These are phyloP conservation scores for Hyphopichia wangnamkhiaoensis DNA, from an alignment of 1,139 yeast genomes.

Conservation along the genomic window DNA sequence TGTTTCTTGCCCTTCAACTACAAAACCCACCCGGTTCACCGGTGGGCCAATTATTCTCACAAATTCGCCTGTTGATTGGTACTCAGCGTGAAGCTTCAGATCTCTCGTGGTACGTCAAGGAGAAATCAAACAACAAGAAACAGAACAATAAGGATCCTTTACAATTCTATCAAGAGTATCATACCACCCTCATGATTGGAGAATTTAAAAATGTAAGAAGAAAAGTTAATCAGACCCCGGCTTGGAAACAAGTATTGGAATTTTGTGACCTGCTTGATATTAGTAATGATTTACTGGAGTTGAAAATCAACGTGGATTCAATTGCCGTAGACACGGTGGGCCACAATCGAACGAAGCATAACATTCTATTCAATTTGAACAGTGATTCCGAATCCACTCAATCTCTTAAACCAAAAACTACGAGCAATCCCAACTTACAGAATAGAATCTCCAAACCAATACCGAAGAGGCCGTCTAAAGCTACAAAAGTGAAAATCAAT, in stretches of 20 bases:
- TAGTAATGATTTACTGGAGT: neutral
- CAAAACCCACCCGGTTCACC: neutral
- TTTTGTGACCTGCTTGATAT: neutral
- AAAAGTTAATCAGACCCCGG: neutral
- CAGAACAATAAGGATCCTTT: neutral
- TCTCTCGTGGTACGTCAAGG: neutral
- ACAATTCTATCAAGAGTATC: conserved; percentile 7
- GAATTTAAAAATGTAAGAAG: conserved; percentile 5
- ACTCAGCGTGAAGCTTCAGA: neutral
- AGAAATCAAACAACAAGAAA: neutral
- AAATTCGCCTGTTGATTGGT: neutral
- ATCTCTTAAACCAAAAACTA: neutral
- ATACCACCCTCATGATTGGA: conserved; percentile 8
- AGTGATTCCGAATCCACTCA: neutral
- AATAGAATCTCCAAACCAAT: too few relatives aligned
- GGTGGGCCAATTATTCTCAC: neutral
- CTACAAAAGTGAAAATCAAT: too few relatives aligned
- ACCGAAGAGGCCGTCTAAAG: too few relatives aligned
- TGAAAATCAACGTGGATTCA: conserved; percentile 1
- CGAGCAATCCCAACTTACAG: neutral
- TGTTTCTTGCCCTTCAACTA: conserved; percentile 1
- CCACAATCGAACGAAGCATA: conserved; percentile 3
- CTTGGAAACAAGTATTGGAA: neutral
- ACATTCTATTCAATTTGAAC: too few relatives aligned
- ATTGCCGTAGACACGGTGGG: conserved; percentile 2